These are phyloP conservation scores for Wickerhamomyces tratensis DNA, from an alignment of 805 yeast species.

Conservation along the genomic window DNA sequence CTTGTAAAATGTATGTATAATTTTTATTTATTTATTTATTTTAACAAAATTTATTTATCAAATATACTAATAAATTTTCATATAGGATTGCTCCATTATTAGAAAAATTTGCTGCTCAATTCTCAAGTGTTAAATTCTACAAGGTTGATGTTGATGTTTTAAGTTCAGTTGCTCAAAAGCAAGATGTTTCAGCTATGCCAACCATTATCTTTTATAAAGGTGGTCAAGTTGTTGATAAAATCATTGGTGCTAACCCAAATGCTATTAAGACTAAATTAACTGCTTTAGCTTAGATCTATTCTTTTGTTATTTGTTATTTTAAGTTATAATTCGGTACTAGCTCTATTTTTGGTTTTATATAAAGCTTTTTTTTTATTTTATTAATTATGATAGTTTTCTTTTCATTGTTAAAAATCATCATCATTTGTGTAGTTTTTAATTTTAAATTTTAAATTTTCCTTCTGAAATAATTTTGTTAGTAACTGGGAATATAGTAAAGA, in stretches of 20 bases:
- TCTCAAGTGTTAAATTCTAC: conserved; percentile 63
- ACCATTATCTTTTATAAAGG: conserved; percentile 69
- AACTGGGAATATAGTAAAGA: too few relatives aligned
- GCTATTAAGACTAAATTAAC: conserved; percentile 64
- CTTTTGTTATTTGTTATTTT: too few relatives aligned
- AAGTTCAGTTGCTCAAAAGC: conserved; percentile 61
- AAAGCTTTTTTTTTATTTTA: too few relatives aligned
- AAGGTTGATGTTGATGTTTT: conserved; percentile 90
- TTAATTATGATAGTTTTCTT: too few relatives aligned
- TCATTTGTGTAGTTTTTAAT: too few relatives aligned
- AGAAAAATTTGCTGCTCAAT: conserved; percentile 63
- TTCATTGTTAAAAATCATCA: too few relatives aligned
- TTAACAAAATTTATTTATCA: too few relatives aligned
- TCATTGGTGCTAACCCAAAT: conserved; percentile 87
- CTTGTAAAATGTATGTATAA: conserved; percentile 66
- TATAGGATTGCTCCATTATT: conserved; percentile 71
- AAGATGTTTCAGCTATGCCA: conserved; percentile 54
- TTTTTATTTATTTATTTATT: too few relatives aligned
- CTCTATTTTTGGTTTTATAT: too few relatives aligned
- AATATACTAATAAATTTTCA: neutral
- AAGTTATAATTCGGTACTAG: too few relatives aligned
- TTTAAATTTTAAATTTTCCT: too few relatives aligned
- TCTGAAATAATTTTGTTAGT: too few relatives aligned
- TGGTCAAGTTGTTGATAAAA: conserved; percentile 70
- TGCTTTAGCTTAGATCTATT: conserved; percentile 9